These are phyloP conservation scores for Ophiosphaerella korrae DNA, from an alignment of 2,329 filamentous ascomycete species.

Conservation along the genomic window DNA sequence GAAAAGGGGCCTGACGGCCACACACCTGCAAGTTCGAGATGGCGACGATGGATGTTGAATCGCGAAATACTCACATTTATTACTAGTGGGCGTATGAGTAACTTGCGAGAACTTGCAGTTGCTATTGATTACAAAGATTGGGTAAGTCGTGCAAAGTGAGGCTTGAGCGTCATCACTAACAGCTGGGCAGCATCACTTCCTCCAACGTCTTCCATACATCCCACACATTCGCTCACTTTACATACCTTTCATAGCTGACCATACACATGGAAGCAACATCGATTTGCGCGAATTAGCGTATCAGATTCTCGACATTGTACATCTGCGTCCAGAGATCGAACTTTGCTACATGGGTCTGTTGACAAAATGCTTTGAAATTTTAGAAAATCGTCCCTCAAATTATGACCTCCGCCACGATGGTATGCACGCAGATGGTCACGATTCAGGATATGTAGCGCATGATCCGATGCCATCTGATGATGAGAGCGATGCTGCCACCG, in stretches of 20 bases:
- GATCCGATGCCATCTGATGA: conserved; percentile 43
- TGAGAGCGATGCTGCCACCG: conserved; percentile 49
- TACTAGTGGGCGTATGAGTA: conserved; percentile 76
- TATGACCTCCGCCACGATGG: conserved; percentile 43
- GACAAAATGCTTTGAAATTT: conserved; percentile 81
- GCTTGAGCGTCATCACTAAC: conserved; percentile 10
- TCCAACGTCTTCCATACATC: conserved; percentile 74
- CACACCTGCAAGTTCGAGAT: conserved; percentile 51
- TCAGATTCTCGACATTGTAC: conserved; percentile 78
- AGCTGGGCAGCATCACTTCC: conserved; percentile 70
- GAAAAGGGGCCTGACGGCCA: conserved; percentile 56
- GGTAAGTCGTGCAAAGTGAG: conserved; percentile 57
- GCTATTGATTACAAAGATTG: conserved; percentile 77
- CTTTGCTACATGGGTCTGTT: conserved; percentile 78
- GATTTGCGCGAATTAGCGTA: conserved; percentile 74
- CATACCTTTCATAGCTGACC: conserved; percentile 69
- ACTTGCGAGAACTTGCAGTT: conserved; percentile 72
- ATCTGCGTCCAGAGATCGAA: conserved; percentile 74
- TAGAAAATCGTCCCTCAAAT: conserved; percentile 65
- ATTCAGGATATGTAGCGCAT: conserved; percentile 31
- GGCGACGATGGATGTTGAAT: conserved; percentile 73
- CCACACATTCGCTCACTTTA: conserved; percentile 73
- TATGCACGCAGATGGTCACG: conserved; percentile 28
- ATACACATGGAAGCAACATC: conserved; percentile 59
- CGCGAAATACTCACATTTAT: conserved; percentile 73